Evolutionary conservation across 352 stramenopile genomes (phyloP), one percentile per base, ranked within the genome.

Genomic region (Pythium sukuiense): DNA sequence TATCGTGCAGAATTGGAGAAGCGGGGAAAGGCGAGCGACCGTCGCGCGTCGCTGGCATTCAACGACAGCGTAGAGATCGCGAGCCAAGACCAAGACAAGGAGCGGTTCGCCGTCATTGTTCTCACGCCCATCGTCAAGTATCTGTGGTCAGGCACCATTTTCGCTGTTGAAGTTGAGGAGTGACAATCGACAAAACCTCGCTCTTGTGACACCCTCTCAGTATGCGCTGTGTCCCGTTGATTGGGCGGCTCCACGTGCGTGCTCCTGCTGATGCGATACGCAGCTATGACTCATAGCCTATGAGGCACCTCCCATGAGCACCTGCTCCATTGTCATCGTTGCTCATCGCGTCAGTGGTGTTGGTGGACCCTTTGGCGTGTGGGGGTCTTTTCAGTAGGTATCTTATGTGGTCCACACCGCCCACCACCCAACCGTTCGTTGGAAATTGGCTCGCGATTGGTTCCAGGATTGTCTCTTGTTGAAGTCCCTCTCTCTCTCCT

Each of bases 401-500:
- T 46, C 30, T 54, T 8, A 58, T n/a, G 59, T 69, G 55, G 55
- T 56, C 55, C 56, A 69, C 63, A 39, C n/a, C 24, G 63, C 37
- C 20, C 29, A 4, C 3, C 33, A 52, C 39, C 13, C 30, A 24
- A 20, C n/a, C 32, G 29, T 20, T 3, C 8, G 32, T 35, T 35
- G 32, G 3, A 8, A 35, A 35, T 35, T 35, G 32, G 32, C n/a
- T n/a, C n/a, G 32, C 32, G 3, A 35, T 55, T 56, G 50, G 50
- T 57, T 45, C 54, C 54, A 56, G 18, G 26, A 39, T 56, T 45
- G 45, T 55, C 45, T 63, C 55, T 69, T 59, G 63, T 69, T 69
- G 63, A 69, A 69, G 63, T 69, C 63, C 63, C 33, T 69, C 55
- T 63, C 63, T 52, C 43, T 61, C 13, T 50, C 27, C 18, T 61